phyloP scores from a whole-genome alignment of 257 asterid genomes.

The Scutellaria minor region DNA sequence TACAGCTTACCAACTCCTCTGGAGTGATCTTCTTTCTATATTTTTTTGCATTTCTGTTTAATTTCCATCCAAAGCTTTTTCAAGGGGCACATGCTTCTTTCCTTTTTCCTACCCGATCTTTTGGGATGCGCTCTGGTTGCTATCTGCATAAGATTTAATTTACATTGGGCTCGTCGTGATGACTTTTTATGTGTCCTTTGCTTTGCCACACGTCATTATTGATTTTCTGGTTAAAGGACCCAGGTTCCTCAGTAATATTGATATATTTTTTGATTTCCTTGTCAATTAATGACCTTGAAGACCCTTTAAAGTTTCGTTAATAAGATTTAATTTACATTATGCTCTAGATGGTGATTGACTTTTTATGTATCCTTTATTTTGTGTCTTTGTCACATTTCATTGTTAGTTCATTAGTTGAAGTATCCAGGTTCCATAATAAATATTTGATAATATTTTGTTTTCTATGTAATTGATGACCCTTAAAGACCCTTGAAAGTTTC shows the following conservation, averaged over 20 bases:
- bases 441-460: not conserved
- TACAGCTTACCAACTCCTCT: slow-evolving; percentile 12
- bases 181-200: slow-evolving; percentile 4
- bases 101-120: not conserved
- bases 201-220: slow-evolving; percentile 15
- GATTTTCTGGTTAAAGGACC: slow-evolving; percentile 17
- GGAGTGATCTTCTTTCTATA: slow-evolving; percentile 23
- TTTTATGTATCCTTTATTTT: slow-evolving; percentile 7
- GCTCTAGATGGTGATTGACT: not conserved
- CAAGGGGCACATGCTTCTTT: slow-evolving; percentile 8
- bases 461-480: slow-evolving; percentile 15
- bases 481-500: slow-evolving; percentile 18
- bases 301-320: not conserved
- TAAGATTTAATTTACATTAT: not conserved
- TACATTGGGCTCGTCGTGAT: not conserved
- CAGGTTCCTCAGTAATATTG: slow-evolving; percentile 6
- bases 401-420: slow-evolving; percentile 12
- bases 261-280: slow-evolving; percentile 18
- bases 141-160: slow-evolving; percentile 7
- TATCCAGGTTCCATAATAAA: slow-evolving; percentile 15
- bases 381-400: slow-evolving; percentile 9
- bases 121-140: not conserved
- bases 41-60: not conserved
- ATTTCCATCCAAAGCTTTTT: slow-evolving; percentile 8
- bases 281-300: slow-evolving; percentile 14